Conservation (phyloP, 768 basidiomycete species). For the Crepidotus variabilis region DNA sequence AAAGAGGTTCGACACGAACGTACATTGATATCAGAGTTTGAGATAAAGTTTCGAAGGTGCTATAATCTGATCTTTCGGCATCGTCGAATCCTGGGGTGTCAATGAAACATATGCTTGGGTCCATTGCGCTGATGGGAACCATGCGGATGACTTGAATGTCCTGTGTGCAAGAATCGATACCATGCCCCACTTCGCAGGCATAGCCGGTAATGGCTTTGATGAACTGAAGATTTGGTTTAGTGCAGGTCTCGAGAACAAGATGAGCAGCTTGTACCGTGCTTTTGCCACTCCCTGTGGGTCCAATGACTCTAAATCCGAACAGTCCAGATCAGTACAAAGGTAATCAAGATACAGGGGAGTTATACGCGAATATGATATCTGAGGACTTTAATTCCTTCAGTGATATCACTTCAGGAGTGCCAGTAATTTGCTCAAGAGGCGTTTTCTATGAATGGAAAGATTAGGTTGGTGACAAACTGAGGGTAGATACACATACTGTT, state of each 20-base stretch:
- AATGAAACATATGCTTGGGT: conserved; percentile 10
- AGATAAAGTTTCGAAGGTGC: conserved; percentile 29
- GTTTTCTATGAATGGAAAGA: too few species aligned
- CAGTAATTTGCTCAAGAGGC: background rate
- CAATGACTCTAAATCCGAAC: conserved; percentile 14
- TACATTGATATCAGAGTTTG: conserved; percentile 9
- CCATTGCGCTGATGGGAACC: conserved; percentile 7
- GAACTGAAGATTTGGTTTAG: background rate
- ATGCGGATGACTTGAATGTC: background rate
- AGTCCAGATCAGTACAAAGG: background rate
- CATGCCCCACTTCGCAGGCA: background rate
- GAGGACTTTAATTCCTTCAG: background rate
- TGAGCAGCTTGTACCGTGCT: background rate
- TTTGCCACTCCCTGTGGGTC: conserved; percentile 22
- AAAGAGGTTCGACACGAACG: background rate
- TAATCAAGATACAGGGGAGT: background rate
- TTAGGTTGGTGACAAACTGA: too few species aligned
- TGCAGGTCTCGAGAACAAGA: background rate
- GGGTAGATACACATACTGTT: too few species aligned
- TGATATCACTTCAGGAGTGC: background rate
- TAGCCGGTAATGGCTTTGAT: background rate
- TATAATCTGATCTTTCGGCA: conserved; percentile 23
- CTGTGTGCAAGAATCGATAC: background rate
- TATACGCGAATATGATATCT: background rate
- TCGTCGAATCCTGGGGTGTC: conserved; percentile 24